A percentile compares a stretch with the other conserved stretches of the same genome.
These are phyloP conservation scores for Volvox carteri DNA, from an alignment of 163 green algal genomes.

Conservation along the genomic window DNA sequence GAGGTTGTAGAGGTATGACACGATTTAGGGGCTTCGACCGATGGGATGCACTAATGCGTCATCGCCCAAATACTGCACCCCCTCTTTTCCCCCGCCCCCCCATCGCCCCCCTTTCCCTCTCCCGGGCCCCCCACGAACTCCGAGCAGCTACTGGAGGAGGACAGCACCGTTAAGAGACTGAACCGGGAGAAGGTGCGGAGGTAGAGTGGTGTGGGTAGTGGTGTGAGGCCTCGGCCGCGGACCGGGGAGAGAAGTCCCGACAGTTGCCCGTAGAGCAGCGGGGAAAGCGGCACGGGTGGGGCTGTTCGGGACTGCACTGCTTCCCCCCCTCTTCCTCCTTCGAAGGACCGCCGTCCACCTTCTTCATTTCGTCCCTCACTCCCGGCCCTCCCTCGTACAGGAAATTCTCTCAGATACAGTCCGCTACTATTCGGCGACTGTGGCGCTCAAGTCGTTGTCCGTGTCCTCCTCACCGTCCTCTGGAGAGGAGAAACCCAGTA, in stretches of 20 bases:
- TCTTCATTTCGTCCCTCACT: not conserved
- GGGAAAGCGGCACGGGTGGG: not conserved
- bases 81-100: too few species aligned
- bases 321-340: not conserved
- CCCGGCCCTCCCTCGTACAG: not conserved
- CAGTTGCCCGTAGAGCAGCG: not conserved
- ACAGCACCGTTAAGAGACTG: constrained; percentile 69
- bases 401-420: constrained; percentile 68
- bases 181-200: constrained; percentile 56
- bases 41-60: too few species aligned
- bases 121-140: too few species aligned
- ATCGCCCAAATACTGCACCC: too few species aligned
- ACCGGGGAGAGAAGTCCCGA: not conserved
- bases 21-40: too few species aligned
- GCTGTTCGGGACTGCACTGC: not conserved
- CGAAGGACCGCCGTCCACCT: too few species aligned
- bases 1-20: too few species aligned
- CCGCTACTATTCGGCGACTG: constrained; percentile 63
- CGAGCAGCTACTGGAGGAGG: constrained; percentile 75
- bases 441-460: constrained; percentile 65
- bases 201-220: not conserved
- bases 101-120: too few species aligned
- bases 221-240: too few species aligned
- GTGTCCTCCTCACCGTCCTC: constrained; percentile 1
- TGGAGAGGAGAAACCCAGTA: constrained; percentile 20